These are phyloP conservation scores for Colletotrichum tanaceti DNA, from an alignment of 2,329 filamentous ascomycete genomes.

Conservation along the genomic window DNA sequence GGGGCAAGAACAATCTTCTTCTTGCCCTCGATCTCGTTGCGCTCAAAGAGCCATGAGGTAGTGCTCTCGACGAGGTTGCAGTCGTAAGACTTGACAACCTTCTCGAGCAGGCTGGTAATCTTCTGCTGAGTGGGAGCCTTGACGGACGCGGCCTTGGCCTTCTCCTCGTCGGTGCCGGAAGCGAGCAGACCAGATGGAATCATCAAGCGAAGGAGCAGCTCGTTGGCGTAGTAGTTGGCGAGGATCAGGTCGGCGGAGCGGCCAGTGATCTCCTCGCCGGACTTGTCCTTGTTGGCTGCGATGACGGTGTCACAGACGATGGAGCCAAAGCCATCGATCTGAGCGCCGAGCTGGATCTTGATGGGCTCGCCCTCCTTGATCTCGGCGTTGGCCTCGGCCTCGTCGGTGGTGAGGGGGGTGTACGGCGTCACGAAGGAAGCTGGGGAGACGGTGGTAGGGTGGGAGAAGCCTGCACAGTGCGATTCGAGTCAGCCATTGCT, in stretches of 20 bases:
- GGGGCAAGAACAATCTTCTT: slow-evolving; percentile 98
- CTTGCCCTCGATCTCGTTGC: slow-evolving; percentile 95
- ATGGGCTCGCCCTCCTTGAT: slow-evolving; percentile 88
- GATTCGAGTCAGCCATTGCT: slow-evolving; percentile 29
- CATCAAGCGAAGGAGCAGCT: slow-evolving; percentile 91
- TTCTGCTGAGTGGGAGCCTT: slow-evolving; percentile 87
- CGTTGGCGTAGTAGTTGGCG: slow-evolving; percentile 94
- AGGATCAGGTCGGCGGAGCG: slow-evolving; percentile 88
- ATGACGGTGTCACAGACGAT: slow-evolving; percentile 96
- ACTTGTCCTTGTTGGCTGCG: slow-evolving; percentile 71
- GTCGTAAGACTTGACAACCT: slow-evolving; percentile 89
- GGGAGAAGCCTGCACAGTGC: slow-evolving; percentile 76
- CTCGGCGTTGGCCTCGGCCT: slow-evolving; percentile 81
- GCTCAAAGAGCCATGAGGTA: slow-evolving; percentile 95
- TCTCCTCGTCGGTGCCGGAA: slow-evolving; percentile 90
- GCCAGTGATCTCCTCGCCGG: slow-evolving; percentile 75
- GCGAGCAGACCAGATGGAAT: slow-evolving; percentile 88
- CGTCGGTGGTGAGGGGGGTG: slow-evolving; percentile 88
- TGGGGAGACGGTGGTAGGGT: slow-evolving; percentile 95
- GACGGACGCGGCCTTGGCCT: slow-evolving; percentile 85
- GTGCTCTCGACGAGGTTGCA: slow-evolving; percentile 97
- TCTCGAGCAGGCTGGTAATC: slow-evolving; percentile 90
- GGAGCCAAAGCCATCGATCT: slow-evolving; percentile 96
- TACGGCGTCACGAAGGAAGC: slow-evolving; percentile 96
- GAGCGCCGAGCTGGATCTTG: slow-evolving; percentile 99